Conservation (phyloP, 192 early-diverging fungal genomes). For the Coemansia sp. region DNA sequence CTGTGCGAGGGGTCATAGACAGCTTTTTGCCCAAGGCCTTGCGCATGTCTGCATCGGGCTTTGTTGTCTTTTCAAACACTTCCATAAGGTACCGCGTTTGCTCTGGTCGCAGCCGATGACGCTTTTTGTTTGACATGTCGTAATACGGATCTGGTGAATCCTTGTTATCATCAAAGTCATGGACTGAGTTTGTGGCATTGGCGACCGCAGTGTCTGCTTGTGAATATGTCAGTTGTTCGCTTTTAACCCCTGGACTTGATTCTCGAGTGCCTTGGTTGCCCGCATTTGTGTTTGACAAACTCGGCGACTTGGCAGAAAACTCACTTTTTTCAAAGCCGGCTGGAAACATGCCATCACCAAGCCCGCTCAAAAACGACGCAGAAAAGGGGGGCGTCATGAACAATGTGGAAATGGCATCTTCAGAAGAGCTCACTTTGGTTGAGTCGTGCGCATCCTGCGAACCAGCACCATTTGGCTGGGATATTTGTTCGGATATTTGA, state of each 20-base stretch:
- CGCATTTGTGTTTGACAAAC: background rate
- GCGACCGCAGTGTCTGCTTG: background rate
- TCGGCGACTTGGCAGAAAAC: background rate
- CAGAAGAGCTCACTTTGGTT: background rate
- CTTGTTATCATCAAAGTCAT: background rate
- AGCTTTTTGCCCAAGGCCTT: conserved; percentile 61
- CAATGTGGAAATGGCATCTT: background rate
- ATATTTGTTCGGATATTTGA: background rate
- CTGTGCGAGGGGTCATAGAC: conserved; percentile 67
- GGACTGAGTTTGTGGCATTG: background rate
- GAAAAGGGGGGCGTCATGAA: background rate
- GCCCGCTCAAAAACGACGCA: background rate
- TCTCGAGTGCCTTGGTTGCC: background rate
- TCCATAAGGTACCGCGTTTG: conserved; percentile 64
- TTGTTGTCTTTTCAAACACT: conserved; percentile 61
- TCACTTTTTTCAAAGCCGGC: background rate
- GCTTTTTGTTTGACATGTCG: conserved; percentile 55
- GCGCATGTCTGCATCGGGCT: conserved; percentile 66
- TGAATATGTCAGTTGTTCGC: background rate
- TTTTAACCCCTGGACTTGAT: background rate
- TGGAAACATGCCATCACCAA: background rate
- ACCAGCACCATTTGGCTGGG: background rate
- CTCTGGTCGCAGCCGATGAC: conserved; percentile 66
- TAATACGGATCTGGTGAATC: conserved; percentile 23
- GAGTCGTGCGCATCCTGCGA: background rate